These are phyloP conservation scores for Brassica cretica DNA, from an alignment of 345 rosid species.

Conservation along the genomic window DNA sequence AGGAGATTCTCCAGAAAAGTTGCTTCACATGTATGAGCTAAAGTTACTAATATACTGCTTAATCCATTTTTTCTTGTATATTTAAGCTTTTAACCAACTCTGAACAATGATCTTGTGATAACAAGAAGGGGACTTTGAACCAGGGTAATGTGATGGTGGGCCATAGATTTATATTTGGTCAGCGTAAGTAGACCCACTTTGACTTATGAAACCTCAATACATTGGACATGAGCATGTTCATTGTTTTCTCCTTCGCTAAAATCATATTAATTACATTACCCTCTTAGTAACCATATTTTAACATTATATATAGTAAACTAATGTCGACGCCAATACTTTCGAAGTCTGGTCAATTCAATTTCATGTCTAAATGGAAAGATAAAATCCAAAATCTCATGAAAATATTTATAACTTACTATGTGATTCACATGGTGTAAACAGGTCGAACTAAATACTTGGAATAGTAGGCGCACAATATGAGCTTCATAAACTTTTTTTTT, in stretches of 20 bases:
- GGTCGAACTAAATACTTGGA: slow-evolving; percentile 10
- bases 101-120: not conserved
- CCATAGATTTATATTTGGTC: slow-evolving; percentile 23
- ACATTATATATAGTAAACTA: slow-evolving; percentile 1
- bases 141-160: not conserved
- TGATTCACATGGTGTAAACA: slow-evolving; percentile 22
- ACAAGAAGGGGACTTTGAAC: not conserved
- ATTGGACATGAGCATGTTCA: slow-evolving; percentile 34
- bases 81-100: not conserved
- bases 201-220: slow-evolving; percentile 26
- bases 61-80: not conserved
- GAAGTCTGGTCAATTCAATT: slow-evolving; percentile 1
- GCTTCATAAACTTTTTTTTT: not conserved
- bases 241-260: slow-evolving; percentile 21
- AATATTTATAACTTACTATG: not conserved
- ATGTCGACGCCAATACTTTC: slow-evolving; percentile 6
- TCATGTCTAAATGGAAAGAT: not conserved
- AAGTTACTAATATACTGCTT: not conserved
- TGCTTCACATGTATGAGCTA: not conserved
- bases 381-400: not conserved
- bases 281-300: not conserved
- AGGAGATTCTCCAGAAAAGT: not conserved
- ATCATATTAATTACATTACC: slow-evolving; percentile 5
- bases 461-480: slow-evolving; percentile 30
- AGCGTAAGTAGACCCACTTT: slow-evolving; percentile 32